Conservation (phyloP, 306 rosid species). For the Prunus fruticosa region DNA sequence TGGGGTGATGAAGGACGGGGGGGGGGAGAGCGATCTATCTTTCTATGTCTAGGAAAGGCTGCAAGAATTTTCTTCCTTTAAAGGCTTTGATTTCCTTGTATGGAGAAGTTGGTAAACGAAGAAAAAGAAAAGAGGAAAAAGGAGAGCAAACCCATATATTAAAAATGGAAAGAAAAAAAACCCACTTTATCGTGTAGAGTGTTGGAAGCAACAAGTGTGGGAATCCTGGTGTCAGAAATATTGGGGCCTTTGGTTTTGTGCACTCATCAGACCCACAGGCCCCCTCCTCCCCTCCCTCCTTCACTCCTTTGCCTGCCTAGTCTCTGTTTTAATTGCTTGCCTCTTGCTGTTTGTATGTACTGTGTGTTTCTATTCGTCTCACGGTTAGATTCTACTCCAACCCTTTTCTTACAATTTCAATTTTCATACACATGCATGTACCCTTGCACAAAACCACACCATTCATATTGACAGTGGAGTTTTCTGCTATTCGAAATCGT, state of each 20-base stretch:
- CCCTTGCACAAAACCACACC: not conserved
- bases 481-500: not conserved
- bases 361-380: constrained; percentile 37
- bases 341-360: constrained; percentile 33
- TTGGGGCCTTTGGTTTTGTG: constrained; percentile 26
- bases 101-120: constrained; percentile 33
- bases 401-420: not conserved
- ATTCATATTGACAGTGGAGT: not conserved
- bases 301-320: not conserved
- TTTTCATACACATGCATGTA: not conserved
- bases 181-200: constrained; percentile 69
- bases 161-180: constrained; percentile 30
- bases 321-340: not conserved
- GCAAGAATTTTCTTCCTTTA: constrained; percentile 4
- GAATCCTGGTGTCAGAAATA: constrained; percentile 68
- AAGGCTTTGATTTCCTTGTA: constrained; percentile 16
- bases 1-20: not conserved
- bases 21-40: constrained; percentile 4
- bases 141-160: constrained; percentile 15
- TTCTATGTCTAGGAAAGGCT: constrained; percentile 22
- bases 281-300: not conserved
- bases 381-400: constrained; percentile 53
- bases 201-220: constrained; percentile 84
- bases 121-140: constrained; percentile 30
- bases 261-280: not conserved